A percentile compares a stretch with the other conserved stretches of the same genome.
phyloP scores from a whole-genome alignment of 2,329 filamentous ascomycete species.

The Colletotrichum sublineola region DNA sequence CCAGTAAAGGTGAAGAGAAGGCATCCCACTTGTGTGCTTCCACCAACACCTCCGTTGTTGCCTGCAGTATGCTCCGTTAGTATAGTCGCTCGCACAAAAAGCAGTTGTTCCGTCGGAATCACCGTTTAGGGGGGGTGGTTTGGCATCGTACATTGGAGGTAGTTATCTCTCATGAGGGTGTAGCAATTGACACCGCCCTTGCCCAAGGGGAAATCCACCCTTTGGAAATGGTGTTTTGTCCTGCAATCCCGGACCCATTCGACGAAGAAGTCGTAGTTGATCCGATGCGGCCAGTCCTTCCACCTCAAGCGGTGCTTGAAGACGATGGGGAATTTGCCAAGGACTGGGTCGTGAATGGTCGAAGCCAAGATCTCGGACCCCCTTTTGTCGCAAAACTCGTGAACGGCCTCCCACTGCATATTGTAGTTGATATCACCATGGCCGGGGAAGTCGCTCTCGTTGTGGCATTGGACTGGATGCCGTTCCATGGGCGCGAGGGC shows the following conservation, averaged over 20 bases:
- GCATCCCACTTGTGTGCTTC: conserved; percentile 7
- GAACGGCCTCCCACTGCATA: neutral
- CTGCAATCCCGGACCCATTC: conserved; percentile 11
- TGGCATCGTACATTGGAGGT: neutral
- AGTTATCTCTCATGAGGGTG: conserved; percentile 10
- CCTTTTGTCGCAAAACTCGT: neutral
- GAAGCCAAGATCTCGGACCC: neutral
- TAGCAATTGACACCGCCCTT: neutral
- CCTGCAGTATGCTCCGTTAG: neutral
- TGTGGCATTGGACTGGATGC: conserved; percentile 1
- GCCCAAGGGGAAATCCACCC: neutral
- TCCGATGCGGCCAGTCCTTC: neutral
- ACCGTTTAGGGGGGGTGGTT: rapidly evolving
- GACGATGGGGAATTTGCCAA: neutral
- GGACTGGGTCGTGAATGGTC: neutral
- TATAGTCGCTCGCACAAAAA: no score
- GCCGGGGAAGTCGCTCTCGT: conserved; percentile 9
- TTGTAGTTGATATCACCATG: neutral
- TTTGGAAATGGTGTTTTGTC: neutral
- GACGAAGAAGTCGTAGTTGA: conserved; percentile 26
- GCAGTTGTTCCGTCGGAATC: no score
- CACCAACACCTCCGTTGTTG: conserved; percentile 20
- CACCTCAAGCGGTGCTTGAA: conserved; percentile 9
- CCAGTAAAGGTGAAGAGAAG: conserved; percentile 14
- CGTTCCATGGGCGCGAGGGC: neutral